Evolutionary conservation across 2,329 filamentous ascomycete genomes (phyloP).

Genomic region (Reticulascus tulasneorum): DNA sequence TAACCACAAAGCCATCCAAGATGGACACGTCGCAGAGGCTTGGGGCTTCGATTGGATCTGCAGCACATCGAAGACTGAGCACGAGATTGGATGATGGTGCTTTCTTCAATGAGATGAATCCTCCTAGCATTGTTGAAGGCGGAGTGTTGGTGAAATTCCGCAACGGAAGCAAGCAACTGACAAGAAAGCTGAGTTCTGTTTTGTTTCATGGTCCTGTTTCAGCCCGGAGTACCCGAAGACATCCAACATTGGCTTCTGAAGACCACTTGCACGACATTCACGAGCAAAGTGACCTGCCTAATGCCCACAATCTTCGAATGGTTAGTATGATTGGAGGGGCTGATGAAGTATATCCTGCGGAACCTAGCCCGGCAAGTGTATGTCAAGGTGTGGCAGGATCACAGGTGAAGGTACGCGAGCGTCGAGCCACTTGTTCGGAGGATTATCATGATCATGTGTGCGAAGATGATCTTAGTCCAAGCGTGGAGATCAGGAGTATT

Average conservation of each 20-base stretch:
- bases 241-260: slow-evolving; percentile 2
- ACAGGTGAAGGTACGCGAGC: background rate
- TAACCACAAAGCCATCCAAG: background rate
- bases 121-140: background rate
- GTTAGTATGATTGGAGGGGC: no score
- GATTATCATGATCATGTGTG: background rate
- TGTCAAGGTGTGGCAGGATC: slow-evolving; percentile 3
- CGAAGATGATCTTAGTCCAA: background rate
- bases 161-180: slow-evolving; percentile 1
- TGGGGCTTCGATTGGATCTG: background rate
- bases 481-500: no score
- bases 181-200: slow-evolving; percentile 9
- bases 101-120: slow-evolving; percentile 1
- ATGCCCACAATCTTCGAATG: background rate
- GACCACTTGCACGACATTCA: slow-evolving; percentile 1
- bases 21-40: no score
- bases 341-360: background rate
- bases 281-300: background rate
- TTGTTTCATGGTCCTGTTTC: slow-evolving; percentile 2
- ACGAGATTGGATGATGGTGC: background rate
- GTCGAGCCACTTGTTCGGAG: background rate
- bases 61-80: background rate
- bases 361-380: background rate
- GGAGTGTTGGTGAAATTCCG: background rate
- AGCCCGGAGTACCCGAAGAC: background rate